Conservation (phyloP, 1,139 yeast species). For the Yamadazyma pseudoaaseri region DNA sequence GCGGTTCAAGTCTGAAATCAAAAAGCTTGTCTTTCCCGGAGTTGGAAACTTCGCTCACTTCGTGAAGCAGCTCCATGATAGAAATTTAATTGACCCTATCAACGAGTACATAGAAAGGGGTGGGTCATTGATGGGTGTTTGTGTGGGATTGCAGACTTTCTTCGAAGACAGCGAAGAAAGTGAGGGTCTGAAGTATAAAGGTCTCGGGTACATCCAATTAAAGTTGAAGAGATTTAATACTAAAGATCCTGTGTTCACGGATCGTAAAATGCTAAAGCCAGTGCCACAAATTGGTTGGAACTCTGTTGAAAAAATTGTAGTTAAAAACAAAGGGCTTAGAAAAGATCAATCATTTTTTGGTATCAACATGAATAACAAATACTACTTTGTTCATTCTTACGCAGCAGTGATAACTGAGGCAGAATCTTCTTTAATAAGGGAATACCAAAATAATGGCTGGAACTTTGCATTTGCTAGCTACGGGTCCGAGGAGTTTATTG, state of each 20-base stretch:
- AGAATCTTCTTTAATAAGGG: constrained; percentile 25
- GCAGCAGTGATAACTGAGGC: constrained; percentile 60
- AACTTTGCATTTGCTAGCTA: constrained; percentile 69
- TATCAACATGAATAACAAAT: constrained; percentile 57
- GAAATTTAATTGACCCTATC: constrained; percentile 67
- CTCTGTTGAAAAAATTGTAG: constrained; percentile 22
- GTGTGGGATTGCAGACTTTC: constrained; percentile 90
- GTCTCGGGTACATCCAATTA: constrained; percentile 53
- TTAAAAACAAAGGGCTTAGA: constrained; percentile 8
- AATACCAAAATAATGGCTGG: constrained; percentile 61
- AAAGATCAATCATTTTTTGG: constrained; percentile 14
- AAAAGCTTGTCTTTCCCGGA: constrained; percentile 77
- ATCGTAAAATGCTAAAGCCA: constrained; percentile 46
- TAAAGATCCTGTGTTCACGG: constrained; percentile 30
- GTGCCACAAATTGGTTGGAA: constrained; percentile 99
- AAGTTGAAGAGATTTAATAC: constrained; percentile 59
- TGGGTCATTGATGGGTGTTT: constrained; percentile 88
- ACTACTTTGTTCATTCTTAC: constrained; percentile 93
- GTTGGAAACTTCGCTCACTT: constrained; percentile 97
- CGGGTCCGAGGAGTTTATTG: constrained; percentile 77
- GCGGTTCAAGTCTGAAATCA: constrained; percentile 42
- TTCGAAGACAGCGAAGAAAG: constrained; percentile 76
- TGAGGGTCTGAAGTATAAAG: constrained; percentile 47
- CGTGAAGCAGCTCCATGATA: constrained; percentile 61
- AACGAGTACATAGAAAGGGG: constrained; percentile 67